Evolutionary conservation across 805 yeast genomes (phyloP).

Genomic region (Candida mattraensis): DNA sequence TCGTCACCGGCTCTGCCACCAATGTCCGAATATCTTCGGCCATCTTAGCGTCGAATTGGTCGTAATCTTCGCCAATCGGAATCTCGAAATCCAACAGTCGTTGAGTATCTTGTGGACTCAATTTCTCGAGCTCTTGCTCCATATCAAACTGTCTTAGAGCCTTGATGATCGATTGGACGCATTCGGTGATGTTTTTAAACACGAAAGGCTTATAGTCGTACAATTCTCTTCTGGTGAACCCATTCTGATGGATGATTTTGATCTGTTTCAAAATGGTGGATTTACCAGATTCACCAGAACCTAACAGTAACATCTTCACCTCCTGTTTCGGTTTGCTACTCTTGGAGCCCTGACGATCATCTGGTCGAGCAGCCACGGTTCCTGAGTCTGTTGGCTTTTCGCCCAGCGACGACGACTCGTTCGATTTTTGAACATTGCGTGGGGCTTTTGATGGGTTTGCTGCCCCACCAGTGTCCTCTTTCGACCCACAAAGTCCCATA

Average conservation of each 20-base stretch:
- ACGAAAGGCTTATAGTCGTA: slow-evolving; percentile 77
- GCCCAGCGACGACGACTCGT: slow-evolving; percentile 1
- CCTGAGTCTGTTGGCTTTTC: not conserved
- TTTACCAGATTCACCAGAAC: slow-evolving; percentile 89
- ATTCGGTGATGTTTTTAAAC: slow-evolving; percentile 72
- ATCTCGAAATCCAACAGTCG: slow-evolving; percentile 46
- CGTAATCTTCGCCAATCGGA: slow-evolving; percentile 52
- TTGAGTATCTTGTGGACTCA: slow-evolving; percentile 40
- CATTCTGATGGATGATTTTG: slow-evolving; percentile 73
- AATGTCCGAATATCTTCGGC: slow-evolving; percentile 50
- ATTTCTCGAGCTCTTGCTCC: slow-evolving; percentile 34
- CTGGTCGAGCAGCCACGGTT: not conserved
- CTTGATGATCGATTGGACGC: slow-evolving; percentile 66
- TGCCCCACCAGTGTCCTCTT: slow-evolving; percentile 16
- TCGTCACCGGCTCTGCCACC: slow-evolving; percentile 60
- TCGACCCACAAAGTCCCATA: slow-evolving; percentile 33
- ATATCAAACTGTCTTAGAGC: slow-evolving; percentile 59
- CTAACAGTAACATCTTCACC: slow-evolving; percentile 72
- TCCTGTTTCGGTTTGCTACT: slow-evolving; percentile 39
- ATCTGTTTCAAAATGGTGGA: slow-evolving; percentile 81
- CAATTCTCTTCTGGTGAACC: slow-evolving; percentile 69
- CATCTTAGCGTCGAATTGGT: slow-evolving; percentile 47
- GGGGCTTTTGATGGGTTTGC: slow-evolving; percentile 1
- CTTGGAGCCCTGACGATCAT: slow-evolving; percentile 1
- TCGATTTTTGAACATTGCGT: slow-evolving; percentile 1